A percentile compares a stretch with the other conserved stretches of the same genome.
phyloP scores from a whole-genome alignment of 169 alveolate genomes.

The Ichthyophthirius multifiliis region DNA sequence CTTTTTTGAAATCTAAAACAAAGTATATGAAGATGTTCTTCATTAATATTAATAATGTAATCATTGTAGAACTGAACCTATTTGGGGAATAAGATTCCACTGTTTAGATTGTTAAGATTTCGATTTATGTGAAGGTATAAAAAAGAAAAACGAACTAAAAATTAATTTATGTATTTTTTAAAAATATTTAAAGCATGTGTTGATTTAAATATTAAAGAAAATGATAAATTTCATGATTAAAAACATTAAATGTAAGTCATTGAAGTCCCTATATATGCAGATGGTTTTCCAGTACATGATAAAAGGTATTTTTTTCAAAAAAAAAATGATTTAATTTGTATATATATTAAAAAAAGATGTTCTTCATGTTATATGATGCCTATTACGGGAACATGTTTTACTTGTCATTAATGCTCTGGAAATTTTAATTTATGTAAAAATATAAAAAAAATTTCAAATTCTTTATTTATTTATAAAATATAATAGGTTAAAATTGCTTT shows the following conservation, averaged over 20 bases:
- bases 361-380: slow-evolving; percentile 65
- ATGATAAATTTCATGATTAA: slow-evolving; percentile 1
- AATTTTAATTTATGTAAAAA: slow-evolving; percentile 49
- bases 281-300: slow-evolving; percentile 73
- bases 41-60: slow-evolving; percentile 74
- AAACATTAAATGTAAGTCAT: slow-evolving; percentile 57
- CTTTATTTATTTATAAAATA: background rate
- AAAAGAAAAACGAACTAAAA: background rate
- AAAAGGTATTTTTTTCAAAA: background rate
- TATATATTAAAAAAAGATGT: slow-evolving; percentile 45
- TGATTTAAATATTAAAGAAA: slow-evolving; percentile 34
- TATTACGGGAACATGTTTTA: slow-evolving; percentile 69
- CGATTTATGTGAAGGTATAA: slow-evolving; percentile 57
- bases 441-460: background rate
- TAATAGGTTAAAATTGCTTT: slow-evolving; percentile 50
- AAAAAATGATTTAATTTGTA: background rate
- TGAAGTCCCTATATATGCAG: slow-evolving; percentile 62
- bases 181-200: slow-evolving; percentile 28
- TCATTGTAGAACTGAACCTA: slow-evolving; percentile 71
- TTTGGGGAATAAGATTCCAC: slow-evolving; percentile 71
- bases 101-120: slow-evolving; percentile 61
- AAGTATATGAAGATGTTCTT: slow-evolving; percentile 59
- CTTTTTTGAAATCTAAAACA: slow-evolving; percentile 58
- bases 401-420: slow-evolving; percentile 58
- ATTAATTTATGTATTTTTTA: background rate